Evolutionary conservation across 805 yeast species (phyloP).

Genomic region (Komagataella ulmi): DNA sequence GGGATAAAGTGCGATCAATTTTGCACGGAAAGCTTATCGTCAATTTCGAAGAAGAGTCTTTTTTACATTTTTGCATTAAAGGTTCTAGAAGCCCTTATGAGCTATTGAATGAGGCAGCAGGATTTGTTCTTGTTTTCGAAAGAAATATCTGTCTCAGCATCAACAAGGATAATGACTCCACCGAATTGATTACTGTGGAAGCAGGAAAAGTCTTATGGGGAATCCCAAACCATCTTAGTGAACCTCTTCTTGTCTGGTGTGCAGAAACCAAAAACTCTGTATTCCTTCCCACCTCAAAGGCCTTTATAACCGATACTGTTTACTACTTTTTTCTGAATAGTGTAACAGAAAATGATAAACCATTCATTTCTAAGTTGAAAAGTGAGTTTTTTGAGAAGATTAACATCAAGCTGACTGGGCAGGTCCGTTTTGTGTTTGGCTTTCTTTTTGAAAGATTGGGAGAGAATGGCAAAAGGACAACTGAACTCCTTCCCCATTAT

Average conservation of each 20-base stretch:
- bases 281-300: slow-evolving; percentile 2
- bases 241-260: slow-evolving; percentile 40
- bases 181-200: slow-evolving; percentile 47
- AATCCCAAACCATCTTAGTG: slow-evolving; percentile 61
- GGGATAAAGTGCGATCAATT: slow-evolving; percentile 78
- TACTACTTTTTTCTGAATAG: slow-evolving; percentile 10
- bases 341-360: slow-evolving; percentile 6
- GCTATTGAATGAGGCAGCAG: slow-evolving; percentile 53
- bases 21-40: slow-evolving; percentile 60
- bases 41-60: slow-evolving; percentile 33
- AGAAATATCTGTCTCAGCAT: slow-evolving; percentile 45
- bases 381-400: slow-evolving; percentile 27
- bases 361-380: neutral
- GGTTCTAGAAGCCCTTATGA: slow-evolving; percentile 75
- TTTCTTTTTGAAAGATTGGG: slow-evolving; percentile 37
- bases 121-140: slow-evolving; percentile 64
- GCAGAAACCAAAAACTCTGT: slow-evolving; percentile 2
- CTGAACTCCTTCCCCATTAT: slow-evolving; percentile 44
- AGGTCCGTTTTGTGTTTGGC: slow-evolving; percentile 44
- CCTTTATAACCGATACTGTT: slow-evolving; percentile 8
- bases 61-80: slow-evolving; percentile 47
- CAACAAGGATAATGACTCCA: slow-evolving; percentile 58
- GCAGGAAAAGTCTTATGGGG: slow-evolving; percentile 55
- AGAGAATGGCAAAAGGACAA: slow-evolving; percentile 23
- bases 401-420: slow-evolving; percentile 47